phyloP scores from a whole-genome alignment of 495 filamentous ascomycete genomes.

The Talaromyces trachyspermus region DNA sequence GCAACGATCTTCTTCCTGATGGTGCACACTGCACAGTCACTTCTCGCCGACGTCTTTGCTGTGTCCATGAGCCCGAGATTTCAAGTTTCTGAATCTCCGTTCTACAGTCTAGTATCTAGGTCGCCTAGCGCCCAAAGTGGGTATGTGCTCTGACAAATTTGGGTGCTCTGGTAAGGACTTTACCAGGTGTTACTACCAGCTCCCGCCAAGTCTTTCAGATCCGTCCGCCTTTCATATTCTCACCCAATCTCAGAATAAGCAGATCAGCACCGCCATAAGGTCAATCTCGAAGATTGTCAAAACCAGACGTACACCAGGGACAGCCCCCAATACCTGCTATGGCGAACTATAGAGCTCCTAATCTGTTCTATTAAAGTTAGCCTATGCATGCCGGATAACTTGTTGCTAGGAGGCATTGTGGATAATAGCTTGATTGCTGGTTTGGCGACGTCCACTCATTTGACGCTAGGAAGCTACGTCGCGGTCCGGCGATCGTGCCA shows the following conservation, averaged over 20 bases:
- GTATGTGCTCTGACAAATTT: constrained; percentile 8
- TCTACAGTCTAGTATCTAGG: no score
- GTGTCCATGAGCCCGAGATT: no score
- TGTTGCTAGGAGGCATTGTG: constrained; percentile 12
- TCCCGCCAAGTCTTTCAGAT: constrained; percentile 10
- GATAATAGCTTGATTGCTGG: constrained; percentile 12
- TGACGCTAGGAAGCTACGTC: constrained; percentile 9
- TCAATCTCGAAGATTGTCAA: constrained; percentile 11
- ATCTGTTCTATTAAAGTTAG: constrained; percentile 10
- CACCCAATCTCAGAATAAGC: constrained; percentile 10
- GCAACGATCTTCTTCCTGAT: no score
- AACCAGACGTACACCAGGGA: constrained; percentile 10
- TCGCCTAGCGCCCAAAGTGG: no score
- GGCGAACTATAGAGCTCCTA: constrained; percentile 11
- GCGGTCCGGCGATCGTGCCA: constrained; percentile 9
- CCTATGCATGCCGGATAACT: constrained; percentile 10
- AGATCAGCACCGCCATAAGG: constrained; percentile 8
- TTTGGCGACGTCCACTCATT: constrained; percentile 11
- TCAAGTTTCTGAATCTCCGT: no score
- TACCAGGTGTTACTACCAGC: constrained; percentile 13
- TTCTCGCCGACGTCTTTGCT: no score
- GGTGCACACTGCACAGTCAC: no score
- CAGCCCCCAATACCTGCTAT: constrained; percentile 10
- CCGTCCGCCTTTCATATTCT: constrained; percentile 11
- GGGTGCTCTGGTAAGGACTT: constrained; percentile 9